Evolutionary conservation across 306 rosid genomes (phyloP), one percentile per base, ranked within the genome.

Genomic region (Fagus sylvatica): DNA sequence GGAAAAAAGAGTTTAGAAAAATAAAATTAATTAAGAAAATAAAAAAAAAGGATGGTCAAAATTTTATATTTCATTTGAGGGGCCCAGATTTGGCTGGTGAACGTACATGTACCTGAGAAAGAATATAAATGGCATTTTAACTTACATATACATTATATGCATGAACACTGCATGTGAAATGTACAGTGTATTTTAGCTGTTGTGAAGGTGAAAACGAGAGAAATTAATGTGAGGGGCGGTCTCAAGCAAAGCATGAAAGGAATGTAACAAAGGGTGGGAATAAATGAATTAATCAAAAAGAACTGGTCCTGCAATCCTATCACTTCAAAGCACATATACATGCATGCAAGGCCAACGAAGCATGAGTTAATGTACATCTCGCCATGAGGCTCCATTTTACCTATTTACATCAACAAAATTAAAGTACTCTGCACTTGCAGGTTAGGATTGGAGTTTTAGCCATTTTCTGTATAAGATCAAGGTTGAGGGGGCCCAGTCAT

Each of bases 291-390:
- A 51, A 77, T 17, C 11, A 2, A 70, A 64, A 49, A 71, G 11
- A 15, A 3, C 51, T 90, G 94, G 92, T 87, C 93, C 90, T 80
- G 37, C 33, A 53, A 8, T 37, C 34, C 32, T 66, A 69, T 28
- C 39, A 55, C 53, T 57, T 62, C 39, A 54, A 54, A 8, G 6
- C 7, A 36, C 30, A 13, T 36, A 41, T 40, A 32, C 76, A 51
- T 54, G 41, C 37, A 17, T 49, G 70, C 64, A 48, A 48, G 78
- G 85, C 89, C 88, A 90, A 82, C 84, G 67, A 85, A 82, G 86
- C 85, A 82, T 12, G 66, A 74, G 51, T 69, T 80, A 75, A 78
- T 60, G 57, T 7, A 2, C 19, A 30, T 51, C 42, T 53, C 49
- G 4, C 40, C 28, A 22, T 8, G 13, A 57, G 64, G 64, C 64